These are phyloP conservation scores for Capsicum rhomboideum DNA, from an alignment of 257 asterid genomes.

Conservation along the genomic window DNA sequence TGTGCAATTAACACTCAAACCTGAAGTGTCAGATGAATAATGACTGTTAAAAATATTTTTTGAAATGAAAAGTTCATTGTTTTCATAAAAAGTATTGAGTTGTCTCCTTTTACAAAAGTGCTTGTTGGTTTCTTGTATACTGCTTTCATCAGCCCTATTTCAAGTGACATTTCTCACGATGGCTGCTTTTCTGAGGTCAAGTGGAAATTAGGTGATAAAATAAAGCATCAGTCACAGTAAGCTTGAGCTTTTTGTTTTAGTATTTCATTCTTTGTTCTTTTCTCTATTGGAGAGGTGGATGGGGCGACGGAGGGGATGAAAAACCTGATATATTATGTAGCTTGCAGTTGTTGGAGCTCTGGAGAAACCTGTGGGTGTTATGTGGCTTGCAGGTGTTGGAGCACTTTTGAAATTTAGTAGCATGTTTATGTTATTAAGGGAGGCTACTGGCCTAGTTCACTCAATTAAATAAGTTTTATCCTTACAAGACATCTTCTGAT, in stretches of 20 bases:
- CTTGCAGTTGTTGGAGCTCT: background rate
- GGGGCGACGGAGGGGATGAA: background rate
- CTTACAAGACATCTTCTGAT: background rate
- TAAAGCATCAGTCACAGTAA: background rate
- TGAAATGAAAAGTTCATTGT: background rate
- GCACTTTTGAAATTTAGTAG: background rate
- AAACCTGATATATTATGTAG: background rate
- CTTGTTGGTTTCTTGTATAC: background rate
- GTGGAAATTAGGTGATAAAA: background rate
- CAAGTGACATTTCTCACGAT: background rate
- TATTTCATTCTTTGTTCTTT: background rate
- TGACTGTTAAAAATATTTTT: background rate
- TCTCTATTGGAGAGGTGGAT: background rate
- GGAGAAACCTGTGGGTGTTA: background rate
- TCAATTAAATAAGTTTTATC: background rate
- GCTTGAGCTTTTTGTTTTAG: background rate
- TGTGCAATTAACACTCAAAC: background rate
- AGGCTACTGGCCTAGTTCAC: background rate
- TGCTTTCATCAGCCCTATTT: background rate
- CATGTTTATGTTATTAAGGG: background rate
- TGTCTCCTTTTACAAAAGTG: background rate
- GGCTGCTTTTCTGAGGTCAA: background rate
- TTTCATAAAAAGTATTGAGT: background rate
- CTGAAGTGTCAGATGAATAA: background rate
- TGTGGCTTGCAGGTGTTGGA: background rate